Base-by-base conservation (phyloP, 208 protist genomes). In the Acanthamoeba polyphaga region DNA sequence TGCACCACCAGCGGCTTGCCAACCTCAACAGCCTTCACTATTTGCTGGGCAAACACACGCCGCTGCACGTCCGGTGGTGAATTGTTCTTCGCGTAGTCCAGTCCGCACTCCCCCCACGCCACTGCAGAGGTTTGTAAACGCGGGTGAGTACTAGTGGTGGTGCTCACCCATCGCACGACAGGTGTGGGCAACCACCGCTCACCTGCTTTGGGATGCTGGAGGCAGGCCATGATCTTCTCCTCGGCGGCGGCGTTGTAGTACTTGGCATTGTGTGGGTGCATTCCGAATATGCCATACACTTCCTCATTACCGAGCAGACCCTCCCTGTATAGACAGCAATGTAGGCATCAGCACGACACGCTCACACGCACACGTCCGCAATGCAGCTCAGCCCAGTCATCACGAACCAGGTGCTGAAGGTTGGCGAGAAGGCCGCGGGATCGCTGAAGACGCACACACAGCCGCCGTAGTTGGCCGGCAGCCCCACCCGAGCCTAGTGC, bases 1-100 rank as follows among this genome's bases (percentile, higher is more conserved):
- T 98, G 97, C 51, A 98, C 91, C n/a, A 98, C 97, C 0, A 98
- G 55, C 62, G 97, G 97, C 49, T 97, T 96, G 1, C 88, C 43
- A 0, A 96, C 80, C 82, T 95, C 43, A 0, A 98, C 88, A 1
- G 97, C 97, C 15, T 74, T 62, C 7, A 62, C 62, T 13, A 98
- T 72, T 78, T 98, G 97, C 27, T 84, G 32, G 10, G 66, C 64
- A 58, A 98, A 98, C 22, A 95, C 94, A 38, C 68, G 4, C 3
- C 72, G 51, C 74, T 97, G 96, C 55, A 84, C 6, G 7, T 87
- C 95, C 9, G 29, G 76, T 10, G 62, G 15, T 10, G 94, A 95
- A 24, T 97, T 95, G 27, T 97, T 92, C 66, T 74, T 95, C 7
- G 34, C 49, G 38, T 90, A 97, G 49, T 95, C 96, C 19, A 97